Conservation (phyloP, 768 basidiomycete species). For the Neoboletus subvelutipes region DNA sequence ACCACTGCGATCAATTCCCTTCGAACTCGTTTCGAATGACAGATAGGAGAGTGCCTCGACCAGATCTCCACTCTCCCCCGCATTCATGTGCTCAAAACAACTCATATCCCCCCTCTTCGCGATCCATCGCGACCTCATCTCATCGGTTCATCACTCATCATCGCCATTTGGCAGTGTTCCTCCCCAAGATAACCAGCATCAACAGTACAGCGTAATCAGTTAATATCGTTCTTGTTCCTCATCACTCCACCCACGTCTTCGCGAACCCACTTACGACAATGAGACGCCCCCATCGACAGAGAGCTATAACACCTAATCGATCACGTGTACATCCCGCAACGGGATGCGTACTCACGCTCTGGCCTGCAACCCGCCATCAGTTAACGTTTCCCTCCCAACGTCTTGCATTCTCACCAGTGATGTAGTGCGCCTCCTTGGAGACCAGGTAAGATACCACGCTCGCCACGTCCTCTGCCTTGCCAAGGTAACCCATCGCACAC, state of each 20-base stretch:
- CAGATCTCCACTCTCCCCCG: conserved; percentile 17
- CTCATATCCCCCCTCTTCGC: conserved; percentile 8
- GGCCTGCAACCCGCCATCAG: neutral
- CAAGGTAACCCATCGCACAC: conserved; percentile 9
- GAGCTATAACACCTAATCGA: neutral
- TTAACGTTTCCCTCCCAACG: neutral
- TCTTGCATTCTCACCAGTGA: conserved; percentile 24
- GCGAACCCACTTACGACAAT: conserved; percentile 11
- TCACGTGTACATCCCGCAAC: conserved; percentile 6
- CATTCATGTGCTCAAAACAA: conserved; percentile 6
- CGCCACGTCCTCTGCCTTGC: conserved; percentile 22
- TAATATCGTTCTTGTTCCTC: neutral
- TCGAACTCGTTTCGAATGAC: neutral
- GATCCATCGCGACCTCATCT: conserved; percentile 23
- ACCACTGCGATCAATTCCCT: conserved; percentile 14
- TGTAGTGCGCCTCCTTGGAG: conserved; percentile 29
- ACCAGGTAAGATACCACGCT: conserved; percentile 33
- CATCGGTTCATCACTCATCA: conserved; percentile 1
- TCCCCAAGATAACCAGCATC: neutral
- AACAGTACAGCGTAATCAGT: neutral
- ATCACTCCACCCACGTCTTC: neutral
- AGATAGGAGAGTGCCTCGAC: conserved; percentile 14
- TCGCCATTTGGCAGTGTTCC: conserved; percentile 2
- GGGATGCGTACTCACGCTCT: neutral
- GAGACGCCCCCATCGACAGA: conserved; percentile 15